Percentiles rank a stretch among this genome's conserved stretches.
phyloP scores from a whole-genome alignment of 2,329 filamentous ascomycete genomes.

The Diplocarpon rosae region DNA sequence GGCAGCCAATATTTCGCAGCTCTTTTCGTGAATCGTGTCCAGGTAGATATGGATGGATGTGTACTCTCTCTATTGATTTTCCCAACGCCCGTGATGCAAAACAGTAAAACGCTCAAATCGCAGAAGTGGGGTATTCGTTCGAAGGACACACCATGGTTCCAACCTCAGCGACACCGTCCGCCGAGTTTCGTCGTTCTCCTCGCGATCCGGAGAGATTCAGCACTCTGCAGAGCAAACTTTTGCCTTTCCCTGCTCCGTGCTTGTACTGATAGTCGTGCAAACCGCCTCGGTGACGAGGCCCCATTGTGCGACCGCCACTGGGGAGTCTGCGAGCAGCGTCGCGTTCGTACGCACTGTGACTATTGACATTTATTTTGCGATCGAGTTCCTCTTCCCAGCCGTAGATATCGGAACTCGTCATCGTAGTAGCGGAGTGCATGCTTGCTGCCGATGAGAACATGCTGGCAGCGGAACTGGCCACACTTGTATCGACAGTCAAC shows the following conservation, averaged over 20 bases:
- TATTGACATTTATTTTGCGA: conserved; percentile 23
- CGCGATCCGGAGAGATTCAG: conserved; percentile 17
- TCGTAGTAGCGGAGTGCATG: conserved; percentile 25
- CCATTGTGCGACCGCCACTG: conserved; percentile 14
- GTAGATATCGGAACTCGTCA: conserved; percentile 34
- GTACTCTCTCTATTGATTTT: not conserved
- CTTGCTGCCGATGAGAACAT: conserved; percentile 26
- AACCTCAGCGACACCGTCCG: conserved; percentile 6
- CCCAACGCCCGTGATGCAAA: conserved; percentile 9
- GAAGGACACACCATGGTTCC: conserved; percentile 1
- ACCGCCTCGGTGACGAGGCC: conserved; percentile 9
- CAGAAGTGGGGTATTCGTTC: conserved; percentile 8
- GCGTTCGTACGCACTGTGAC: conserved; percentile 14
- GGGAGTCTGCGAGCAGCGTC: conserved; percentile 14
- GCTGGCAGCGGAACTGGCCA: conserved; percentile 27
- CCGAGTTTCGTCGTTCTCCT: conserved; percentile 8
- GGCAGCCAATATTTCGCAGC: not conserved
- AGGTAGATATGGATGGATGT: not conserved
- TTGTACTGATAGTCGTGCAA: conserved; percentile 8
- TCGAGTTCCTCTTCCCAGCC: conserved; percentile 44
- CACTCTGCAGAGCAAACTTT: conserved; percentile 23
- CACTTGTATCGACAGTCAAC: conserved; percentile 18
- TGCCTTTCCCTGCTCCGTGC: conserved; percentile 17
- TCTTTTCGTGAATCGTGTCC: not conserved
- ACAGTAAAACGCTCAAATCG: conserved; percentile 11